Evolutionary conservation across 225 moss, liverwort and hornwort genomes (phyloP), one percentile per base, ranked within the genome.

Genomic region (Bryum argenteum): DNA sequence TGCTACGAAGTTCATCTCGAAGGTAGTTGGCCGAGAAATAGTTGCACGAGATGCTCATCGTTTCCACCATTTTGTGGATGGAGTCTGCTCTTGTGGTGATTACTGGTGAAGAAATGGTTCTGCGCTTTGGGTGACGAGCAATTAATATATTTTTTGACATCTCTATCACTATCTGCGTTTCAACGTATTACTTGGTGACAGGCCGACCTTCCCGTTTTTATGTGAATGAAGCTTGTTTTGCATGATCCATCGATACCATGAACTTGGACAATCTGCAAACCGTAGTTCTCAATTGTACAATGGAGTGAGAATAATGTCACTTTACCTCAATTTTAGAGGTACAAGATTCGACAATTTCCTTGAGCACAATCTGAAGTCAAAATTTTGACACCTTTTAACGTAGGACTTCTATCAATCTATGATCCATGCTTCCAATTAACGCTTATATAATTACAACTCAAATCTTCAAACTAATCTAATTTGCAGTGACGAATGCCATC

Each of bases 41-140:
- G 68, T 87, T 63, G 87, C 84, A 8, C 75, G 82, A 56, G 89
- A 89, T 78, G 80, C 84, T 14, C 79, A 82, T 18, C 80, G 87
- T 23, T 89, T 89, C 71, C 89, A 89, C 58, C 89, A 87, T 70
- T 87, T 89, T 50, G 65, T 68, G 43, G 75, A 89, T 62, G 83
- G 83, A 53, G 55, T 61, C 22, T 89, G 87, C 56, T 80, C 87
- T 39, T 87, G 87, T 78, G 86, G 83, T 72, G 86, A 86, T 63
- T 80, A 80, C 57, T 86, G 86, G 83, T 86, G 54, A 48, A 48
- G 15, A 48, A 22, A 8, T 15, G 38, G 19, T 18, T 57, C 22
- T 47, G 14, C n/a, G 0, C 8, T 13, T n/a, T 48, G 38, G 58
- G 23, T 39, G 63, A 21, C 14, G 43, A 50, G 44, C 24, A 42